Percentiles rank a stretch among this genome's conserved stretches.
Evolutionary conservation across 2,329 filamentous ascomycete species (phyloP).

Genomic region (Moelleriella libera): DNA sequence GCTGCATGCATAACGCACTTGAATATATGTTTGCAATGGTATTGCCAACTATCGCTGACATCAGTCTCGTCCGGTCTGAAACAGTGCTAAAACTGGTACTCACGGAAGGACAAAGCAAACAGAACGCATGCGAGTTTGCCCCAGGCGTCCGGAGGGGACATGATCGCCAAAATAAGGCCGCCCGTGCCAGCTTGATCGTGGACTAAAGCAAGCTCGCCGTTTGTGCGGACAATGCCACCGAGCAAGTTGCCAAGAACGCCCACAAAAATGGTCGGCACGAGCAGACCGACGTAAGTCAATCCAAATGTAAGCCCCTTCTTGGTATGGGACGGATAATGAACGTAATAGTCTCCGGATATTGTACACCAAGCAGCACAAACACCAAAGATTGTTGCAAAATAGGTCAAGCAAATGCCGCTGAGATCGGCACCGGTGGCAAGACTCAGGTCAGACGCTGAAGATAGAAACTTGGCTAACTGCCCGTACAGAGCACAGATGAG

Average conservation of each 20-base stretch:
- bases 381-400: constrained; percentile 9
- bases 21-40: constrained; percentile 9
- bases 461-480: constrained; percentile 7
- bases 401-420: constrained; percentile 6
- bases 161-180: constrained; percentile 2
- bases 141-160: constrained; percentile 3
- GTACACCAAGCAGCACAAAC: constrained; percentile 5
- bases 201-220: not conserved
- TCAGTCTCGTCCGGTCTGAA: no score
- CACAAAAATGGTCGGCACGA: constrained; percentile 7
- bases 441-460: constrained; percentile 1
- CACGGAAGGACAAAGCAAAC: constrained; percentile 3
- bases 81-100: not conserved
- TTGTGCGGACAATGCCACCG: constrained; percentile 1
- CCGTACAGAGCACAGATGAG: constrained; percentile 8
- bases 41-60: not conserved
- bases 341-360: constrained; percentile 7
- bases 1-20: constrained; percentile 8
- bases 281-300: constrained; percentile 6
- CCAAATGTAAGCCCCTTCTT: constrained; percentile 7
- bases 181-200: not conserved
- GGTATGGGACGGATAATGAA: constrained; percentile 6
- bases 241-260: constrained; percentile 5
- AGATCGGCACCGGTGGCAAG: constrained; percentile 1
- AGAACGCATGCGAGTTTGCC: constrained; percentile 2